A percentile compares a stretch with the other conserved stretches of the same genome.
Conservation (phyloP, 805 yeast genomes). For the Lachancea lanzarotensis region DNA sequence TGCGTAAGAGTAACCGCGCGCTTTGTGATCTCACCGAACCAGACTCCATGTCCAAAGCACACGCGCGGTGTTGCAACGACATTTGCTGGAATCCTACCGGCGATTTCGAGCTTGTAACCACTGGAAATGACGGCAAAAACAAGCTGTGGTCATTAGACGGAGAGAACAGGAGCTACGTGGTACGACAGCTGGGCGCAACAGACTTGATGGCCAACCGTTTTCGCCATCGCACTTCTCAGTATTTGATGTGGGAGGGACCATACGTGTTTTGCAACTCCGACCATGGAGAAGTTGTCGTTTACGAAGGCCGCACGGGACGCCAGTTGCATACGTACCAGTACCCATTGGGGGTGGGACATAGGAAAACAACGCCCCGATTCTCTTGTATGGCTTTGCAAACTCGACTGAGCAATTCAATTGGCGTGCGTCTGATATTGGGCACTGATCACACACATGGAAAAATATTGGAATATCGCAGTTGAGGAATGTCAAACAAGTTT, state of each 20-base stretch:
- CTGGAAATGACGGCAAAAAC: conserved; percentile 77
- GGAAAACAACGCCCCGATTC: conserved; percentile 9
- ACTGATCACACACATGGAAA: conserved; percentile 11
- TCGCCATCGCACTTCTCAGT: conserved; percentile 22
- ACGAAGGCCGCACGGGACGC: conserved; percentile 16
- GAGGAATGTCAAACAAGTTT: not conserved
- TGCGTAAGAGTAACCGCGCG: conserved; percentile 37
- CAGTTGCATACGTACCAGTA: conserved; percentile 24
- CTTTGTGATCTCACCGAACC: conserved; percentile 23
- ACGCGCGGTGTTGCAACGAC: conserved; percentile 73
- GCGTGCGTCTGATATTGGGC: conserved; percentile 21
- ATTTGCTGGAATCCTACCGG: conserved; percentile 69
- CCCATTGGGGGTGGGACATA: conserved; percentile 7
- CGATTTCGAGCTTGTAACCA: conserved; percentile 44
- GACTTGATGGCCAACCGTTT: conserved; percentile 21
- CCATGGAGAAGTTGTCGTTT: conserved; percentile 23
- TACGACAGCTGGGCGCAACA: conserved; percentile 18
- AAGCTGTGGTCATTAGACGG: conserved; percentile 52
- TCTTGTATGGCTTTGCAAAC: conserved; percentile 22
- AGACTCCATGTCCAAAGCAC: conserved; percentile 45
- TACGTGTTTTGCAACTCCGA: conserved; percentile 24
- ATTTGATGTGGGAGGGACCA: conserved; percentile 19
- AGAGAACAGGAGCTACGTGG: conserved; percentile 1
- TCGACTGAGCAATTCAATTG: conserved; percentile 21
- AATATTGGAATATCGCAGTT: conserved; percentile 5